Base-by-base conservation (phyloP, 768 basidiomycete genomes). In the Boletus patriciae region DNA sequence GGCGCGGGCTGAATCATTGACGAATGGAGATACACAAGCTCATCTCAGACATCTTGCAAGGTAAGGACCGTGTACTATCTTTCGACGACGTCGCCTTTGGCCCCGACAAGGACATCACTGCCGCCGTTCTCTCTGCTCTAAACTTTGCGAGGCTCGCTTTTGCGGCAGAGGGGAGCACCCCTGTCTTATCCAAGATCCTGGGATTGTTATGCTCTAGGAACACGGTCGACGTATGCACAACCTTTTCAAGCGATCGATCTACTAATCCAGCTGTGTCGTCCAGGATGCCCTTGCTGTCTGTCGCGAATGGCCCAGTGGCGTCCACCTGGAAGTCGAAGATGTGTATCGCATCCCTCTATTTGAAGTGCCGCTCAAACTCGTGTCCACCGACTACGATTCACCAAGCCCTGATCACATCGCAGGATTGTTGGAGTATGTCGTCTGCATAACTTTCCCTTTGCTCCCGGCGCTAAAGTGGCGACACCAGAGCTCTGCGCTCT, bases 121-220 rank as follows among this genome's bases (percentile, higher is more conserved):
- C 82, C 3, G 81, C 81, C 55, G 81, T 82, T 13, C 74, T 88
- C 23, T 84, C 82, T 6, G 80, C 81, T 2, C 67, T 87, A 45
- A 86, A 87, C 62, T 85, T 83, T 49, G 79, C 78, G 4, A 75
- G 84, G 46, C 60, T 81, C 12, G 73, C 78, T 21, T 77, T 85
- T 23, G 42, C 49, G 15, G 47, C 45, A 18, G 57, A 55, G 25
- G n/a, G 21, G 21, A 49, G 31, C 2, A 46, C 46, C 18, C 41
- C 60, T 3, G n/a, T 42, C 45, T 23, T 62, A 21, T 62, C 59
- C 21, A 53, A 57, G 42, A 45, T 58, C n/a, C 29, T 70, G 10
- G 16, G 33, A 5, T 49, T 16, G 21, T 45, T 70, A 10, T 57
- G 41, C 42, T 54, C 63, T 11, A 58, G 41, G 18, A 46, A 61